A percentile compares a stretch with the other conserved stretches of the same genome.
phyloP scores from a whole-genome alignment of 75 land plant genomes.

The Cunninghamia lanceolata region DNA sequence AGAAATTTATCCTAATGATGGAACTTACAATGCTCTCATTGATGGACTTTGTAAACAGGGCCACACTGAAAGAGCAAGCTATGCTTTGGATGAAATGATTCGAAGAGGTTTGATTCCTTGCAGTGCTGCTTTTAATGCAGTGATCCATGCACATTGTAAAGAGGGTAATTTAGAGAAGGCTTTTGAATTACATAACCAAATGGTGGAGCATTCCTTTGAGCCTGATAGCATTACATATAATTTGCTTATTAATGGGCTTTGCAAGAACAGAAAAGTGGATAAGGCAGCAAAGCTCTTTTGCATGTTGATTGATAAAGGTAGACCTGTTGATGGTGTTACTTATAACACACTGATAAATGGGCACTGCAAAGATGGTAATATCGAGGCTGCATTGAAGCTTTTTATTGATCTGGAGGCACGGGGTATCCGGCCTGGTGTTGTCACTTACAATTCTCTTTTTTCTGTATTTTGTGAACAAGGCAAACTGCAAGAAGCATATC shows the following conservation, averaged over 20 bases:
- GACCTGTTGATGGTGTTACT: conserved; percentile 33
- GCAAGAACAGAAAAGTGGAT: conserved; percentile 50
- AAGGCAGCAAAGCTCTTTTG: conserved; percentile 64
- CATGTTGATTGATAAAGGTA: conserved; percentile 56
- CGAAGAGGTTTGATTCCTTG: conserved; percentile 64
- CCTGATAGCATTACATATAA: conserved; percentile 66
- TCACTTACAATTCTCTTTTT: conserved; percentile 47
- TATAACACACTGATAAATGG: conserved; percentile 45
- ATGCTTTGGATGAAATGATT: conserved; percentile 58
- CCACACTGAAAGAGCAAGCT: conserved; percentile 40
- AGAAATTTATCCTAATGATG: conserved; percentile 47
- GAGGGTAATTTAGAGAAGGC: conserved; percentile 64
- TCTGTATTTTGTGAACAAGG: conserved; percentile 41
- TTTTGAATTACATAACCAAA: conserved; percentile 63
- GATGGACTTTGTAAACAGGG: conserved; percentile 51
- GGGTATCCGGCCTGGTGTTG: conserved; percentile 40
- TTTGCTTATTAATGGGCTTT: conserved; percentile 62
- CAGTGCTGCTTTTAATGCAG: conserved; percentile 63
- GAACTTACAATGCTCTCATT: conserved; percentile 62
- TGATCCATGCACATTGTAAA: conserved; percentile 68
- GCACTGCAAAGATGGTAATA: conserved; percentile 38
- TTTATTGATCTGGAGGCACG: conserved; percentile 35
- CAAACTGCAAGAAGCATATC: conserved; percentile 38
- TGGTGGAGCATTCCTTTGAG: conserved; percentile 58
- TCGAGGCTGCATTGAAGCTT: conserved; percentile 46